Conservation (phyloP, 345 rosid genomes). For the Brassica carinata region DNA sequence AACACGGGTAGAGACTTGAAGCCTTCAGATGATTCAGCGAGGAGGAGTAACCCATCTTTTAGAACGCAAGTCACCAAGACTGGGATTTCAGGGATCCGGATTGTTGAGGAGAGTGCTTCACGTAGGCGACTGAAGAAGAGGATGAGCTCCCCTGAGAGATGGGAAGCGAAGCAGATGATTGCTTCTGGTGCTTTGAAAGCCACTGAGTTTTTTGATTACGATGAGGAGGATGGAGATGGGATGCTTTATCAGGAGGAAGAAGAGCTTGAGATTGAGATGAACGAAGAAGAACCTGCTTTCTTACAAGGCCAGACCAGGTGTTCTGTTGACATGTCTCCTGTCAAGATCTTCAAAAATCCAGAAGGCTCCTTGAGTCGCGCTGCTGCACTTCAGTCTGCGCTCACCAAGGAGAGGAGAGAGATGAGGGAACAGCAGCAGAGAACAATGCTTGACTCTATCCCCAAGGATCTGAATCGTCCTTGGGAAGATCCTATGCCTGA, state of each 20-base stretch:
- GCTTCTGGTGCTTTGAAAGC: slow-evolving; percentile 77
- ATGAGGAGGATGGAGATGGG: slow-evolving; percentile 86
- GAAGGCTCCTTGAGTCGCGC: slow-evolving; percentile 92
- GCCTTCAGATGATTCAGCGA: slow-evolving; percentile 45
- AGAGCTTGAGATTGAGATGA: slow-evolving; percentile 90
- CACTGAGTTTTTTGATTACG: slow-evolving; percentile 63
- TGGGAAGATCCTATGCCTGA: slow-evolving; percentile 98
- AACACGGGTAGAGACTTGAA: slow-evolving; percentile 71
- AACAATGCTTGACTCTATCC: slow-evolving; percentile 88
- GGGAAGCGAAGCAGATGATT: slow-evolving; percentile 90
- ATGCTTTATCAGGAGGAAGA: slow-evolving; percentile 82
- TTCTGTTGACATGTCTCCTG: slow-evolving; percentile 79
- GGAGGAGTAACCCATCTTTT: slow-evolving; percentile 56
- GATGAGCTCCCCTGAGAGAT: slow-evolving; percentile 87
- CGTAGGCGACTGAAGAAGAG: slow-evolving; percentile 68
- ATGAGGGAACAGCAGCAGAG: slow-evolving; percentile 82
- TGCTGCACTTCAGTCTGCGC: slow-evolving; percentile 95
- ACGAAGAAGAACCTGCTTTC: slow-evolving; percentile 87
- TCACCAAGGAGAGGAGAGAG: slow-evolving; percentile 82
- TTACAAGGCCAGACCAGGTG: slow-evolving; percentile 75
- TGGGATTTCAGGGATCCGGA: slow-evolving; percentile 76
- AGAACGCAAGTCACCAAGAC: slow-evolving; percentile 59
- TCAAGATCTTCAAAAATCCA: slow-evolving; percentile 89
- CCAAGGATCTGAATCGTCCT: slow-evolving; percentile 95
- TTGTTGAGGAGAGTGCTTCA: slow-evolving; percentile 61